Evolutionary conservation across 768 basidiomycete species (phyloP).

Genomic region (Mycena haematopus): DNA sequence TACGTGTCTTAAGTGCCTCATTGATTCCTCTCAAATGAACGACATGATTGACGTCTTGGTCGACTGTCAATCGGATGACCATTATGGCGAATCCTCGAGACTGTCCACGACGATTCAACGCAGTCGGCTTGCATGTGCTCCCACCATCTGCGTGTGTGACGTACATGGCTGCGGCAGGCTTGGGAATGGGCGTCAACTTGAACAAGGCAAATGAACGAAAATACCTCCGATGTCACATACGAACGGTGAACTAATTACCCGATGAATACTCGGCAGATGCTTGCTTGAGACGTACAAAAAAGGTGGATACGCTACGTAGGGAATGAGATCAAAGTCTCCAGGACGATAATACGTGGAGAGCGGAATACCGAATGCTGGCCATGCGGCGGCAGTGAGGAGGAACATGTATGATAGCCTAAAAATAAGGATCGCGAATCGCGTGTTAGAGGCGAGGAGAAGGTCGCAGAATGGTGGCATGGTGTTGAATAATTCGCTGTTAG

Average conservation of each 20-base stretch:
- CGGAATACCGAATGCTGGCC: background rate
- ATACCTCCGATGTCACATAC: background rate
- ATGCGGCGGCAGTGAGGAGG: background rate
- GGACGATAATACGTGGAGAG: background rate
- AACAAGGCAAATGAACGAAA: background rate
- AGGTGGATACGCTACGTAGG: background rate
- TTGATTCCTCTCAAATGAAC: no score
- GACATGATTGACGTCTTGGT: no score
- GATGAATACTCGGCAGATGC: background rate
- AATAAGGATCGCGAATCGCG: background rate
- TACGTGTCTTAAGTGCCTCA: no score
- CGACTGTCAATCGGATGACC: no score
- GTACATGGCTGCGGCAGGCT: background rate
- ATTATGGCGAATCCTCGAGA: background rate
- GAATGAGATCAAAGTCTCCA: background rate
- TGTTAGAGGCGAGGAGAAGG: conserved; percentile 4
- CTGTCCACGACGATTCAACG: background rate
- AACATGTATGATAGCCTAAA: background rate
- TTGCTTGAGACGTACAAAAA: conserved; percentile 1
- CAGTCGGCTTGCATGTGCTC: background rate
- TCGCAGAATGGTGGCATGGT: background rate
- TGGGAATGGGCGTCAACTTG: background rate
- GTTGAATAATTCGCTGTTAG: no score
- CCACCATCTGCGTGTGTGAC: background rate
- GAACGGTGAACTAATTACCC: background rate